A percentile compares a stretch with the other conserved stretches of the same genome.
These are phyloP conservation scores for Cnidoscolus chayamansa DNA, from an alignment of 441 rosid species.

Conservation along the genomic window DNA sequence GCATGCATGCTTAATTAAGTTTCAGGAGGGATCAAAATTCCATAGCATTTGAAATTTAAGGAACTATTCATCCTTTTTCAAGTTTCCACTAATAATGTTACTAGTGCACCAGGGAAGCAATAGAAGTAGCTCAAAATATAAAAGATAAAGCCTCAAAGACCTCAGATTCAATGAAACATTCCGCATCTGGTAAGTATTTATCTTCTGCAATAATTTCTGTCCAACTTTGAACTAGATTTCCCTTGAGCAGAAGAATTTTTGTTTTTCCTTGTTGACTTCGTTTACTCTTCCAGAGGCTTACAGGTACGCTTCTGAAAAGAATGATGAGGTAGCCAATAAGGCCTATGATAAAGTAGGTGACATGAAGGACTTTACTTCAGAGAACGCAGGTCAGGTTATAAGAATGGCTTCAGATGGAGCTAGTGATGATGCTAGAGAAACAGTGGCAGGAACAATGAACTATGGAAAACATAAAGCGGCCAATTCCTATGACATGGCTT, in stretches of 20 bases:
- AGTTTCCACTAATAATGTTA: conserved; percentile 1
- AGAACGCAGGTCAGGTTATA: background rate
- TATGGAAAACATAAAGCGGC: conserved; percentile 29
- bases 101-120: conserved; percentile 29
- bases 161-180: conserved; percentile 28
- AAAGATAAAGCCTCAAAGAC: conserved; percentile 34
- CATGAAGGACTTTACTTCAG: background rate
- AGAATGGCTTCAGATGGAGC: conserved; percentile 28
- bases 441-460: background rate
- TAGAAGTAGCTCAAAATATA: conserved; percentile 26
- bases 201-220: background rate
- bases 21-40: too few relatives aligned
- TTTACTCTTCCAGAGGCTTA: conserved; percentile 23
- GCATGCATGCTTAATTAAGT: too few relatives aligned
- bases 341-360: background rate
- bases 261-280: background rate
- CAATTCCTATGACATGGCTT: conserved; percentile 21
- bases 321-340: conserved; percentile 19
- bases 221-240: background rate
- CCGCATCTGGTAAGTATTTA: conserved; percentile 29
- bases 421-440: conserved; percentile 21
- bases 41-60: background rate
- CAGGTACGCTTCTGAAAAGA: conserved; percentile 25
- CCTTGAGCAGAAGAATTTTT: background rate
- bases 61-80: background rate